These are phyloP conservation scores for Gaillardinia entomophila DNA, from an alignment of 805 yeast species.

Conservation along the genomic window DNA sequence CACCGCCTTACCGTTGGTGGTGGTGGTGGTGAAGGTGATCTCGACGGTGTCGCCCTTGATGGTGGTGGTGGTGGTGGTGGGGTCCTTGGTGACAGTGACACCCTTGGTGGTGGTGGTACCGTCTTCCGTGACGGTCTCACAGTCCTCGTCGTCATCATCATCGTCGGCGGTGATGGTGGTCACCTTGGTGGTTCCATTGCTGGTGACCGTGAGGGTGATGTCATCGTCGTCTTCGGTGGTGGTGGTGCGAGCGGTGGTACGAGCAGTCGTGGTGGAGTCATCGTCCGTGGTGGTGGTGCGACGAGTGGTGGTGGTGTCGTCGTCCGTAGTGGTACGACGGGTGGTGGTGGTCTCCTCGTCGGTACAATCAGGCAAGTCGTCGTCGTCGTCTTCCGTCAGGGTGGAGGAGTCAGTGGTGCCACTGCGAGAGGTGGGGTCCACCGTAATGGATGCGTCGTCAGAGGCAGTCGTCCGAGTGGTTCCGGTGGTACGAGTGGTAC, in stretches of 20 bases:
- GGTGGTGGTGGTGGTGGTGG: too few relatives aligned
- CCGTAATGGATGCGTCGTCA: neutral
- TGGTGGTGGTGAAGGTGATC: neutral
- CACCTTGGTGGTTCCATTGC: too few relatives aligned
- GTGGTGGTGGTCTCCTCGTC: neutral
- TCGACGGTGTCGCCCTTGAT: neutral
- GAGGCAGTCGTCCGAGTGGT: neutral
- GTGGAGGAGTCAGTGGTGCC: too few relatives aligned
- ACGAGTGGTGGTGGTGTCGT: neutral
- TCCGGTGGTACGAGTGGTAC: neutral
- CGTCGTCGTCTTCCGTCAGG: neutral
- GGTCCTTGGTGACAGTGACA: neutral
- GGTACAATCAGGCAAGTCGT: neutral
- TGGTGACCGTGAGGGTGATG: neutral
- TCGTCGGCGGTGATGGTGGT: neutral
- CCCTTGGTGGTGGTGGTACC: neutral
- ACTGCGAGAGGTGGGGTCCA: too few relatives aligned
- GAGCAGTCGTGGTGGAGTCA: neutral
- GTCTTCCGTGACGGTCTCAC: neutral
- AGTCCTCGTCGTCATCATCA: neutral
- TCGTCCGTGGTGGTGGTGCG: neutral
- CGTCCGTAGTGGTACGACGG: neutral
- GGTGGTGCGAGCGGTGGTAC: neutral
- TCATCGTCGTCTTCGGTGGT: neutral
- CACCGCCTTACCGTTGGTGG: neutral